Conservation (phyloP, 1,284 basidiomycete species). For the Jaminaea rosea region DNA sequence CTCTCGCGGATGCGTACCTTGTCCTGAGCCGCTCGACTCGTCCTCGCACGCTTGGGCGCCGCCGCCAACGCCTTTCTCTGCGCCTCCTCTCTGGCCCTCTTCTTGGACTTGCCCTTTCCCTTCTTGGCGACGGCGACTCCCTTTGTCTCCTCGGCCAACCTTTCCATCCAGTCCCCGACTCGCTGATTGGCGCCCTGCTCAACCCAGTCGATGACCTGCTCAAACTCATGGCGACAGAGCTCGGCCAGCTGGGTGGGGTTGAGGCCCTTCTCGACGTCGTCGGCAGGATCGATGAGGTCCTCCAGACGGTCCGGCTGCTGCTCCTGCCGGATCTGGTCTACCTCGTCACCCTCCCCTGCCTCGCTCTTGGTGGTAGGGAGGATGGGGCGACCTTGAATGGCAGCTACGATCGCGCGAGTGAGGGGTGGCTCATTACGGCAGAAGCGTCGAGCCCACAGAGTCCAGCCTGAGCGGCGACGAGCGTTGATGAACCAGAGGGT, state of each 20-base stretch:
- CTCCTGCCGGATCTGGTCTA: not conserved
- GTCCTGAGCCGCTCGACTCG: too few species aligned
- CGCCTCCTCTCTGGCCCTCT: not conserved
- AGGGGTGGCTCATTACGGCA: conserved; percentile 15
- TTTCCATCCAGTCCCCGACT: conserved; percentile 3
- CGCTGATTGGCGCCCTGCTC: conserved; percentile 5
- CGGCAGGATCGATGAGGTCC: not conserved
- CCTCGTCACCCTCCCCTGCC: not conserved
- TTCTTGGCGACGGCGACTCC: not conserved
- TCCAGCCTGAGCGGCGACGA: conserved; percentile 41
- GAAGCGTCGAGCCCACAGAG: conserved; percentile 24
- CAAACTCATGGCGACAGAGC: not conserved
- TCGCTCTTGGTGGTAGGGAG: too few species aligned
- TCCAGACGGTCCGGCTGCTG: not conserved
- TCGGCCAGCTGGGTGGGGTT: not conserved
- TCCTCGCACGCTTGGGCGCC: too few species aligned
- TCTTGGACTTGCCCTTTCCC: not conserved
- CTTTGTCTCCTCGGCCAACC: not conserved
- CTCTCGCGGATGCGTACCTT: too few species aligned
- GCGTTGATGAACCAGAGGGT: conserved; percentile 45
- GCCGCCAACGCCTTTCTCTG: not conserved
- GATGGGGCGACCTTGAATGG: not conserved
- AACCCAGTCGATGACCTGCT: conserved; percentile 6
- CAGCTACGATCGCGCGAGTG: not conserved
- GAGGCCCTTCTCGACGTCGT: not conserved